phyloP scores from a whole-genome alignment of 331 rosid genomes.

The Quercus lobata region DNA sequence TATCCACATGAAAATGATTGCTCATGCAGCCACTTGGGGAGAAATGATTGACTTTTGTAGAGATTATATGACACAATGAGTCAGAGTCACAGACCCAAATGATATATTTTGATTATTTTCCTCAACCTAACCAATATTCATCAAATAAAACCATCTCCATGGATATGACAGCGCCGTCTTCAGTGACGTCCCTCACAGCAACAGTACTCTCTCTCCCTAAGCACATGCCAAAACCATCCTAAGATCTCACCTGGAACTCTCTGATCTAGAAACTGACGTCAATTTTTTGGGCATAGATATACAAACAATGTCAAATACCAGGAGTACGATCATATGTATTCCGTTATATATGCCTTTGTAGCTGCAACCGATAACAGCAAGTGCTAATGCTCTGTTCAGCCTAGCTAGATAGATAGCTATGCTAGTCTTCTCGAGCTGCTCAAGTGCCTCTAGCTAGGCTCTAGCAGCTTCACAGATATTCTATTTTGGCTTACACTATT shows the following conservation, averaged over 20 bases:
- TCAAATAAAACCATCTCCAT: neutral
- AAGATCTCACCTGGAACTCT: neutral
- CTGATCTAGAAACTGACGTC: conserved; percentile 11
- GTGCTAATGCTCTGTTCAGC: neutral
- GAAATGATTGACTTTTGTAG: conserved; percentile 24
- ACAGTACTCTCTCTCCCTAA: conserved; percentile 19
- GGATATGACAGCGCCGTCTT: conserved; percentile 52
- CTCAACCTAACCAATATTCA: neutral
- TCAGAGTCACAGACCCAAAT: too few relatives aligned
- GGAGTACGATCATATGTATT: conserved; percentile 26
- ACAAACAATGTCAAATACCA: conserved; percentile 11
- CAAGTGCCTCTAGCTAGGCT: conserved; percentile 2
- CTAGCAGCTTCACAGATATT: too few relatives aligned
- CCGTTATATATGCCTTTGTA: conserved; percentile 5
- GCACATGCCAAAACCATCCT: conserved; percentile 12
- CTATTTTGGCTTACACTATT: too few relatives aligned
- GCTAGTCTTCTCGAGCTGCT: neutral
- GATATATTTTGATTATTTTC: too few relatives aligned
- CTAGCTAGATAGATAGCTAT: too few relatives aligned
- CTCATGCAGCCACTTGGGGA: conserved; percentile 46
- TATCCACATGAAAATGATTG: conserved; percentile 32
- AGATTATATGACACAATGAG: conserved; percentile 3
- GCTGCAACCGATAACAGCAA: neutral
- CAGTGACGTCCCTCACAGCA: conserved; percentile 21
- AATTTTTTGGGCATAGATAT: conserved; percentile 3